Conservation (phyloP, 2,329 filamentous ascomycete genomes). For the Arthrobotrys musiformis region DNA sequence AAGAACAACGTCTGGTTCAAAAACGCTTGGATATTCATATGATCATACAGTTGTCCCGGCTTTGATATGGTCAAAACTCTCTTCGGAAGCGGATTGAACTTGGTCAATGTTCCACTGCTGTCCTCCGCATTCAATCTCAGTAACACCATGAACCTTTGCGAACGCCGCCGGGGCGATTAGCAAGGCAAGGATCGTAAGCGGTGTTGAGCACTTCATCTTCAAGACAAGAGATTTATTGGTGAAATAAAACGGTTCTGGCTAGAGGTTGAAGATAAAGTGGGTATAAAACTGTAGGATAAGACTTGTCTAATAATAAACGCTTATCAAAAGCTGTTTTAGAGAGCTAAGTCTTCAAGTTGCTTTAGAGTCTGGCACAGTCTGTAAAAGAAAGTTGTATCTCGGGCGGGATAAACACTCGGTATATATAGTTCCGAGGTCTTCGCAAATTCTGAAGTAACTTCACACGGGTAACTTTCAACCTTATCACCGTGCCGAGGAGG, state of each 20-base stretch:
- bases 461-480: constrained; percentile 23
- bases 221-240: background rate
- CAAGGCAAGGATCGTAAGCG: constrained; percentile 26
- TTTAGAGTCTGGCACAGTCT: background rate
- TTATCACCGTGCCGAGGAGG: background rate
- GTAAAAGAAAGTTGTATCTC: background rate
- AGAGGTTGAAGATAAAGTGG: no score
- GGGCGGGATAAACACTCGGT: background rate
- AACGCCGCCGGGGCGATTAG: constrained; percentile 25
- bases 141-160: constrained; percentile 52
- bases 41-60: constrained; percentile 52
- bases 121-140: constrained; percentile 50
- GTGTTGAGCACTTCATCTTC: constrained; percentile 23
- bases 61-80: constrained; percentile 55
- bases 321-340: background rate
- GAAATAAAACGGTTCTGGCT: background rate
- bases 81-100: constrained; percentile 55
- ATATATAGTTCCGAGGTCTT: background rate
- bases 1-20: background rate
- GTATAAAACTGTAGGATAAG: background rate
- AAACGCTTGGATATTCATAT: no score
- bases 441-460: no score
- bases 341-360: background rate
- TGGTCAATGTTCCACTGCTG: constrained; percentile 36
- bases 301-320: background rate